phyloP scores from a whole-genome alignment of 176 grass and related monocot genomes.

The Pontederia crassipes region DNA sequence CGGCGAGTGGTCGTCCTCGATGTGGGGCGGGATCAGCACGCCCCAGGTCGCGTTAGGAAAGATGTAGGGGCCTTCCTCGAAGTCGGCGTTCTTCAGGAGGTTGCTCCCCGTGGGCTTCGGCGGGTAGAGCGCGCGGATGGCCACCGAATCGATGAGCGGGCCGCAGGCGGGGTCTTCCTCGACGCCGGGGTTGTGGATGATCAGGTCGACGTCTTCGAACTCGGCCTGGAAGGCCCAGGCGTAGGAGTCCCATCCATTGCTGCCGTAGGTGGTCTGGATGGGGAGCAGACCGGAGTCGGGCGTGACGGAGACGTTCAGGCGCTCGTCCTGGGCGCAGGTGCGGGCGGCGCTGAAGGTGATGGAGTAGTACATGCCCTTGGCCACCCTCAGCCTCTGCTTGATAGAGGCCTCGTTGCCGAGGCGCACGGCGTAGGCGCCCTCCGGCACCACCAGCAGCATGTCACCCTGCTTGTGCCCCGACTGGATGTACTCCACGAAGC shows the following conservation, averaged over 20 bases:
- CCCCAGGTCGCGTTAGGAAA: slow-evolving; percentile 66
- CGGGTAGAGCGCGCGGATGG: slow-evolving; percentile 53
- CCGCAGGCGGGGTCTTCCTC: slow-evolving; percentile 91
- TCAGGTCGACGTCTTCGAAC: slow-evolving; percentile 33
- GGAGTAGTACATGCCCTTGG: slow-evolving; percentile 53
- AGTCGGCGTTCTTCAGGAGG: slow-evolving; percentile 79
- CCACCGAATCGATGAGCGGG: slow-evolving; percentile 72
- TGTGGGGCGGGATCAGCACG: slow-evolving; percentile 65
- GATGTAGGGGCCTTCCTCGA: slow-evolving; percentile 81
- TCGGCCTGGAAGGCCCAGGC: slow-evolving; percentile 75
- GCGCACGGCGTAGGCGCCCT: slow-evolving; percentile 72
- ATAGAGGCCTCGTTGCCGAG: slow-evolving; percentile 86
- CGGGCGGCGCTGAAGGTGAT: slow-evolving; percentile 86
- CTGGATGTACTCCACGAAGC: slow-evolving; percentile 89
- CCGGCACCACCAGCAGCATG: slow-evolving; percentile 85
- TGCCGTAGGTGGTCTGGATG: slow-evolving; percentile 87
- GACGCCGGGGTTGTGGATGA: slow-evolving; percentile 76
- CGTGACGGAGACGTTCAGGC: slow-evolving; percentile 69
- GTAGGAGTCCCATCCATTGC: slow-evolving; percentile 90
- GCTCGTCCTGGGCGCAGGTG: slow-evolving; percentile 78
- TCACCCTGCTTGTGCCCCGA: slow-evolving; percentile 90
- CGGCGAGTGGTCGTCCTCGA: slow-evolving; percentile 86
- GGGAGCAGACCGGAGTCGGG: slow-evolving; percentile 68
- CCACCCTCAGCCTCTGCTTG: slow-evolving; percentile 45
- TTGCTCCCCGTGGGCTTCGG: slow-evolving; percentile 37